Evolutionary conservation across 495 filamentous ascomycete genomes (phyloP).

Genomic region (Aspergillus bertholletiae): DNA sequence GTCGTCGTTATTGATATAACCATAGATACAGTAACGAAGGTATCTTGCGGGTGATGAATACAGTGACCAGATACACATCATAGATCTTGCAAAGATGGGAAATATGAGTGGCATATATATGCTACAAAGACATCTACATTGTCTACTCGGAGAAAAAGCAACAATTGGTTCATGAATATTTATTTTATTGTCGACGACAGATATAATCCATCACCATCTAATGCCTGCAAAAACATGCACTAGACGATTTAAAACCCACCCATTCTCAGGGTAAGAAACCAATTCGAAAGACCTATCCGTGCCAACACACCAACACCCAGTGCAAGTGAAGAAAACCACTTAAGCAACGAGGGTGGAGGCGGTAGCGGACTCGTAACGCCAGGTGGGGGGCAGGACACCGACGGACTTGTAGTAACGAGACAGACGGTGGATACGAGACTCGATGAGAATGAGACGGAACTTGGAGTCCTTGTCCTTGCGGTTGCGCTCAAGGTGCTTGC

Average conservation of each 20-base stretch:
- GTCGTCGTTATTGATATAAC: not conserved
- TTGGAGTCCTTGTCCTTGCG: constrained; percentile 99
- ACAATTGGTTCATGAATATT: not conserved
- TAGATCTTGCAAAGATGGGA: too few species aligned
- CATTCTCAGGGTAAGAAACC: constrained; percentile 1
- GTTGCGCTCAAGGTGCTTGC: constrained; percentile 99
- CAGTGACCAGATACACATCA: too few species aligned
- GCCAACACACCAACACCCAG: constrained; percentile 8
- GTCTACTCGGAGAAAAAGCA: not conserved
- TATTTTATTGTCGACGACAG: not conserved
- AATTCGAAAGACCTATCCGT: not conserved
- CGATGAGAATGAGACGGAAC: constrained; percentile 99
- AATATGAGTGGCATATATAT: not conserved
- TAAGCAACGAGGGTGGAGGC: constrained; percentile 55
- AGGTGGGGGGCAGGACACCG: constrained; percentile 95
- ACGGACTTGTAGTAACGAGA: constrained; percentile 98
- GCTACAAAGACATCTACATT: not conserved
- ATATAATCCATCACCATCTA: not conserved
- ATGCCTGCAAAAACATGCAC: not conserved
- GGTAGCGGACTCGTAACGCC: constrained; percentile 84
- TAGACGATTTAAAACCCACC: constrained; percentile 4
- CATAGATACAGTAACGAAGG: not conserved
- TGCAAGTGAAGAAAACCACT: constrained; percentile 2
- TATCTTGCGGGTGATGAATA: too few species aligned
- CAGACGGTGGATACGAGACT: constrained; percentile 99